Percentiles rank a stretch among this genome's conserved stretches.
Evolutionary conservation across 1,284 basidiomycete genomes (phyloP).

Genomic region (Tilletiopsis washingtonensis): DNA sequence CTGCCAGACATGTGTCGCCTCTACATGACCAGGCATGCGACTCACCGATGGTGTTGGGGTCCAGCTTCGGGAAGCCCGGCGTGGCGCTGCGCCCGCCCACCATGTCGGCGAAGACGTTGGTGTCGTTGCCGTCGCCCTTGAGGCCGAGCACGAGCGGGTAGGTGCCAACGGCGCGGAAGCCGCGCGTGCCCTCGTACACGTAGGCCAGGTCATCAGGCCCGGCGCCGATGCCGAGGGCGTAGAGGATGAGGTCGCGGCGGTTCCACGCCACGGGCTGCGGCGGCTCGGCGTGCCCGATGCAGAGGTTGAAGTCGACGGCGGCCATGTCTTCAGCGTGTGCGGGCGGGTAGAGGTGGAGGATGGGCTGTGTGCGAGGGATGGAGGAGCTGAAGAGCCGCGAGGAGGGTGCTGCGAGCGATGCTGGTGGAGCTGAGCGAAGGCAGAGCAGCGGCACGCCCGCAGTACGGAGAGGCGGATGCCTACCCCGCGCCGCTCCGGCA

Average conservation of each 20-base stretch:
- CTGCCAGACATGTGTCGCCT: too few species aligned
- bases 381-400: too few species aligned
- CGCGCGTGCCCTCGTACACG: conserved; percentile 41
- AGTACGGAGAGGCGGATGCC: too few species aligned
- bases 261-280: conserved; percentile 46
- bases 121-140: conserved; percentile 31
- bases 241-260: conserved; percentile 45
- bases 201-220: conserved; percentile 43
- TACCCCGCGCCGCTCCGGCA: too few species aligned
- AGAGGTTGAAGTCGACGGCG: conserved; percentile 30
- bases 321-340: too few species aligned
- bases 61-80: conserved; percentile 36
- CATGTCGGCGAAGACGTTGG: conserved; percentile 44
- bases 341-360: too few species aligned
- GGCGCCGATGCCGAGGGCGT: conserved; percentile 41
- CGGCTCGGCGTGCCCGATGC: conserved; percentile 38
- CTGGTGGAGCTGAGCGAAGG: too few species aligned
- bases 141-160: conserved; percentile 47
- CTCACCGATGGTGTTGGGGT: conserved; percentile 44
- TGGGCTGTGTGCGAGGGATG: too few species aligned
- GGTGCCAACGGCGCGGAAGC: conserved; percentile 46
- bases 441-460: too few species aligned
- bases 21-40: too few species aligned
- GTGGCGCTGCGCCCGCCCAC: conserved; percentile 15
- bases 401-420: too few species aligned